A percentile compares a stretch with the other conserved stretches of the same genome.
phyloP scores from a whole-genome alignment of 2,329 filamentous ascomycete species.

The Mariannaea sp. region DNA sequence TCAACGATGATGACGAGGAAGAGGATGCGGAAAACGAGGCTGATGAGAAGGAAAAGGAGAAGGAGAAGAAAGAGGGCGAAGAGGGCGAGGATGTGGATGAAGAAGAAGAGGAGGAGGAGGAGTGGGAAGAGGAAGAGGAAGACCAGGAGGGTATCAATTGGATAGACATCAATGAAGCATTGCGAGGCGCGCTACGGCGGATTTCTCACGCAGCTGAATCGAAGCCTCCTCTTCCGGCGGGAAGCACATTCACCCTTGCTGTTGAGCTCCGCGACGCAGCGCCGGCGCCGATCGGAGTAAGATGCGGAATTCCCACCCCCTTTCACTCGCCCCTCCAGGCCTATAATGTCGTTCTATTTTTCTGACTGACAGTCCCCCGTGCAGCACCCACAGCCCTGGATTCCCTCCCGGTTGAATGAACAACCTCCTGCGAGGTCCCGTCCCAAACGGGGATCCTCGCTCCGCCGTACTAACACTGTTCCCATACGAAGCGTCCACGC shows the following conservation, averaged over 20 bases:
- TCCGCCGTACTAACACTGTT: constrained; percentile 44
- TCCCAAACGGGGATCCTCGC: constrained; percentile 31
- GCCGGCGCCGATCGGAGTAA: constrained; percentile 61
- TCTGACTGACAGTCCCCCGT: constrained; percentile 11
- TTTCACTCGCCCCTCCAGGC: not conserved
- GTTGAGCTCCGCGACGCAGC: constrained; percentile 70
- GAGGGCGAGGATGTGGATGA: constrained; percentile 23
- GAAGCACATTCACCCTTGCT: constrained; percentile 76
- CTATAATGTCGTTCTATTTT: too few species aligned
- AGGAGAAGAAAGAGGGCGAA: constrained; percentile 18
- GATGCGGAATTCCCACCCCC: constrained; percentile 31
- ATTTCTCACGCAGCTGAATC: constrained; percentile 64
- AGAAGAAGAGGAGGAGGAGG: constrained; percentile 37
- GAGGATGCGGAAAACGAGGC: constrained; percentile 29
- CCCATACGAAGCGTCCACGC: constrained; percentile 60
- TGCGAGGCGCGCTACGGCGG: constrained; percentile 68
- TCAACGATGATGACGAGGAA: constrained; percentile 32
- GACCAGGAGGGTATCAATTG: too few species aligned
- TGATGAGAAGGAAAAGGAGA: constrained; percentile 35
- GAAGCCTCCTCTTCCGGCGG: constrained; percentile 61
- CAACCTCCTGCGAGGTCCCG: constrained; percentile 45
- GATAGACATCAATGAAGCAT: constrained; percentile 71
- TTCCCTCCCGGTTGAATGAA: constrained; percentile 57
- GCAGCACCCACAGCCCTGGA: constrained; percentile 65
- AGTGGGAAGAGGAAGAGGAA: constrained; percentile 26